Evolutionary conservation across 495 filamentous ascomycete genomes (phyloP).

Genomic region (Penicillium psychrofluorescens): DNA sequence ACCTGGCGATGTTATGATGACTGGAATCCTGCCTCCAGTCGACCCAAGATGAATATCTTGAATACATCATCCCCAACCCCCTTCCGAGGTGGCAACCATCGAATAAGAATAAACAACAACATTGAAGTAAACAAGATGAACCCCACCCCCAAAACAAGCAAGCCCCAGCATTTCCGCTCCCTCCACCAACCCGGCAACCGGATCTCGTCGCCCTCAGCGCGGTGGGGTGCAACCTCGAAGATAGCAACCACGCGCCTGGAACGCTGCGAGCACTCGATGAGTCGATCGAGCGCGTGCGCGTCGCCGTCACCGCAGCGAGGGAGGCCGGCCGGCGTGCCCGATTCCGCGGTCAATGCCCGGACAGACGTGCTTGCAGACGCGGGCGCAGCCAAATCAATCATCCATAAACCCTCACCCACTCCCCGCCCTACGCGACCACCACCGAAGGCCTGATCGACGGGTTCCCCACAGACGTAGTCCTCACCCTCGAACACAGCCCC

Average conservation of each 20-base stretch:
- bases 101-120: neutral
- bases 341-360: conserved; percentile 45
- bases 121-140: neutral
- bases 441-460: too few species aligned
- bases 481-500: conserved; percentile 11
- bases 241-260: conserved; percentile 26
- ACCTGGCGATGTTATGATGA: too few species aligned
- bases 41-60: too few species aligned
- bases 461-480: too few species aligned
- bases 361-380: conserved; percentile 31
- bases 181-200: conserved; percentile 41
- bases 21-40: too few species aligned
- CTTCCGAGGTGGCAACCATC: neutral
- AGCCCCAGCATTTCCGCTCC: conserved; percentile 6
- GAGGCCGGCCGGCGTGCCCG: conserved; percentile 34
- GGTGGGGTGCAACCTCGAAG: conserved; percentile 47
- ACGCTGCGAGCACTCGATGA: conserved; percentile 23
- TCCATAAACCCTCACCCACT: neutral
- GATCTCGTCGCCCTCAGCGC: conserved; percentile 35
- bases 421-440: too few species aligned
- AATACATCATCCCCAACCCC: too few species aligned
- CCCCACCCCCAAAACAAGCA: neutral
- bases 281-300: conserved; percentile 29
- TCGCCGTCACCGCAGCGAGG: conserved; percentile 22
- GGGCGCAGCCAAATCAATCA: conserved; percentile 1